Evolutionary conservation across 352 stramenopile genomes (phyloP).

Genomic region (Globisporangium mamillatum): DNA sequence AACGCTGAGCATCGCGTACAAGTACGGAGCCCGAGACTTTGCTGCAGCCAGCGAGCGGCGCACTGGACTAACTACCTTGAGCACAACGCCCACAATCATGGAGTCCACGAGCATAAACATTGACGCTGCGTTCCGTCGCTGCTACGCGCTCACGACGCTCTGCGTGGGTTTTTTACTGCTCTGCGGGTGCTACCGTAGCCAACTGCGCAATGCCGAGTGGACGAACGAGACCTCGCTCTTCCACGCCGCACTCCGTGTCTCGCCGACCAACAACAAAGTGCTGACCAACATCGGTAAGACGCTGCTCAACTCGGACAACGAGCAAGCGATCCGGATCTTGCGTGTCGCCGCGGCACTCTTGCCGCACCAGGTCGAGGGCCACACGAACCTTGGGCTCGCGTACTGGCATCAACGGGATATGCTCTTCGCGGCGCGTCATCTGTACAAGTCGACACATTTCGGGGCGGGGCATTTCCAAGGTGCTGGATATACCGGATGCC

Average conservation of each 20-base stretch:
- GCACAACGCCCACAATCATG: neutral
- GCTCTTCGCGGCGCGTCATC: slow-evolving; percentile 46
- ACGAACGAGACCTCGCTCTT: slow-evolving; percentile 55
- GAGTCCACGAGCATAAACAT: neutral
- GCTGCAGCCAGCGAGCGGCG: neutral
- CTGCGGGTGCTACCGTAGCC: slow-evolving; percentile 37
- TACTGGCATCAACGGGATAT: slow-evolving; percentile 21
- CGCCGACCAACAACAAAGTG: slow-evolving; percentile 75
- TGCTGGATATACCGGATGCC: neutral
- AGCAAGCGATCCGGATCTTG: slow-evolving; percentile 34
- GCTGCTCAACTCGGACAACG: slow-evolving; percentile 41
- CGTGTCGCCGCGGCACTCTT: slow-evolving; percentile 35
- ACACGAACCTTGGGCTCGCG: slow-evolving; percentile 56
- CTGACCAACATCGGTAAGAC: slow-evolving; percentile 72
- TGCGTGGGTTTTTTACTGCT: slow-evolving; percentile 27
- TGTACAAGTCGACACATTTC: slow-evolving; percentile 43
- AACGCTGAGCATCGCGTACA: slow-evolving; percentile 24
- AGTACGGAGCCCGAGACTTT: slow-evolving; percentile 12
- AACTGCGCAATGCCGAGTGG: slow-evolving; percentile 67
- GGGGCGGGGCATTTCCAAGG: slow-evolving; percentile 18
- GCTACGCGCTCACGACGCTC: slow-evolving; percentile 15
- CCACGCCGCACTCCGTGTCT: slow-evolving; percentile 42
- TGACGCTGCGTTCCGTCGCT: slow-evolving; percentile 7
- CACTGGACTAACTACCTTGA: neutral
- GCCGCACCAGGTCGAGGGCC: slow-evolving; percentile 46